A percentile compares a stretch with the other conserved stretches of the same genome.
Evolutionary conservation across 148 eudicot genomes (phyloP).

Genomic region (Vaccinium darrowii): DNA sequence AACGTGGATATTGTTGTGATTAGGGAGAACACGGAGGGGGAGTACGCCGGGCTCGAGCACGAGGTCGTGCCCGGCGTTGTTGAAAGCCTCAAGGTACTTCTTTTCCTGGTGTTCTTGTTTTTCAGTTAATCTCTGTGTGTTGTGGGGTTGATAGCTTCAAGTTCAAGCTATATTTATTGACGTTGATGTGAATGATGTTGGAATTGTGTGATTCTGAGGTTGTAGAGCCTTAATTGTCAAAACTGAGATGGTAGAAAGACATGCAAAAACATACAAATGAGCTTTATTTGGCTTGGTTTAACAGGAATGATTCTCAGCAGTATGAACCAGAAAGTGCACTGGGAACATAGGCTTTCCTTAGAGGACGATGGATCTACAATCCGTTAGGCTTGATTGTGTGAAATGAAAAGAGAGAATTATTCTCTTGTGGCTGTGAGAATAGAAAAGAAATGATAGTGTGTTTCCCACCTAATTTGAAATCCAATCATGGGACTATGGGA

Average conservation of each 20-base stretch:
- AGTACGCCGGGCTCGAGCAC: conserved; percentile 45
- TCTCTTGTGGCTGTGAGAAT: not conserved
- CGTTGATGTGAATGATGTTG: too few relatives aligned
- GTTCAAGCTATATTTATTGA: not conserved
- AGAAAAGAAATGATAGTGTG: not conserved
- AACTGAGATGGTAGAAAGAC: not conserved
- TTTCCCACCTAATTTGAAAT: too few relatives aligned
- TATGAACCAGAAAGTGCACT: not conserved
- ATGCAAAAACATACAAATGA: not conserved
- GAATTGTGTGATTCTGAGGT: not conserved
- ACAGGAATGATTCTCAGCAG: not conserved
- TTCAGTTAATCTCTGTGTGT: not conserved
- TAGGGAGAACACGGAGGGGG: conserved; percentile 45
- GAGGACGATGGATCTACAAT: not conserved
- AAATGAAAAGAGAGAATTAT: not conserved
- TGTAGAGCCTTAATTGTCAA: not conserved
- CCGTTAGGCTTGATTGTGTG: not conserved
- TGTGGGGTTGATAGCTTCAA: not conserved
- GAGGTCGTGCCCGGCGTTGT: conserved; percentile 48
- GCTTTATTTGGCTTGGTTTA: not conserved
- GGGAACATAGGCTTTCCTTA: not conserved
- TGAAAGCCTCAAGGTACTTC: conserved; percentile 38
- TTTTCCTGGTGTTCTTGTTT: not conserved
- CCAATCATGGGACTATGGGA: too few relatives aligned
- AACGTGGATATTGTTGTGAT: conserved; percentile 46